Evolutionary conservation across 495 filamentous ascomycete species (phyloP), one percentile per base, ranked within the genome.

Genomic region (Massariosphaeria phaeospora): DNA sequence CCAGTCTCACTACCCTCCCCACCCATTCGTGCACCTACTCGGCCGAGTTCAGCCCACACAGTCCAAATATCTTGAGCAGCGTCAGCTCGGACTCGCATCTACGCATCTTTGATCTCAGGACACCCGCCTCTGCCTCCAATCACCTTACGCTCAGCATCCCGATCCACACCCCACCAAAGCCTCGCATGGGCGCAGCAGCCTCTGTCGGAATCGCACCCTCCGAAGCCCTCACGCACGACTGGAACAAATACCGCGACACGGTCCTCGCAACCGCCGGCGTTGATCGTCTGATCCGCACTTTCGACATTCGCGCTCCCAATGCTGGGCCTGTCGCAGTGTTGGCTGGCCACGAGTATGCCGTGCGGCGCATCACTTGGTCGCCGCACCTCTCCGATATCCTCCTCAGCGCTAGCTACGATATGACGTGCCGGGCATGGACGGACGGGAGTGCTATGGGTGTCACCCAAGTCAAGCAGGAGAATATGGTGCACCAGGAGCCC

Each of bases 241-340:
- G 94, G 94, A 98, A 98, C 69, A 98, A 98, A 67, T 98, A 98
- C 67, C 82, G 85, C 1, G 79, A 86, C 26, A 83, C 80, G 0
- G 75, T 95, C 17, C 67, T 98, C 35, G 94, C 94, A 0, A 85
- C 87, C 0, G 93, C 79, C 0, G 93, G 93, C 42, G 93, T 97
- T n/a, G 94, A 98, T 66, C 79, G 82, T 15, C 70, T 82, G 1
- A 84, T 98, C 52, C 81, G 93, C 44, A 89, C 84, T 6, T 96
- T 96, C 66, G 93, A 98, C 65, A 81, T 96, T 48, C 77, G 94
- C 18, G 82, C 78, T 46, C 81, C 86, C 9, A 68, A 74, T 5
- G 79, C 76, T n/a, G 86, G 86, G 0, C 89, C 91, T 0, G 59
- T 86, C 23, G 70, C 79, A 18, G 69, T 89, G 4, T 76, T 98